A percentile compares a stretch with the other conserved stretches of the same genome.
phyloP scores from a whole-genome alignment of 352 stramenopile genomes.

The Phytophthora pisi region DNA sequence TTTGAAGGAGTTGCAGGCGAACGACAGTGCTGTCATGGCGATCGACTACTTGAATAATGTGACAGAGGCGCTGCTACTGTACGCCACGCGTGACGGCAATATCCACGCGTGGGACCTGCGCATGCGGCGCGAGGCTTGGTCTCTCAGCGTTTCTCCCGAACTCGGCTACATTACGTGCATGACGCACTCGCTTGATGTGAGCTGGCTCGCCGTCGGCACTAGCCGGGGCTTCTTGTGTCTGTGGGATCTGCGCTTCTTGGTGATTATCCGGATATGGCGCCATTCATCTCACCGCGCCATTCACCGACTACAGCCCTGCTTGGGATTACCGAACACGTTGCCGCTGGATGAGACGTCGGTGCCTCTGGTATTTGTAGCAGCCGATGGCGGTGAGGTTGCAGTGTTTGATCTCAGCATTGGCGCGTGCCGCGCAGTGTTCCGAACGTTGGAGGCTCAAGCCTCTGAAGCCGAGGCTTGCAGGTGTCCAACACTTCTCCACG shows the following conservation, averaged over 20 bases:
- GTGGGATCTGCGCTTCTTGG: constrained; percentile 96
- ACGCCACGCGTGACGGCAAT: constrained; percentile 92
- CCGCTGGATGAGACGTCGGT: constrained; percentile 75
- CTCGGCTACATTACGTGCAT: constrained; percentile 96
- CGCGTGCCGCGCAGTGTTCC: constrained; percentile 92
- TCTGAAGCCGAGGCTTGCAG: constrained; percentile 78
- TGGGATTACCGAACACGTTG: constrained; percentile 81
- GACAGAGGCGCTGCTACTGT: constrained; percentile 93
- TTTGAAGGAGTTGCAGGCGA: constrained; percentile 77
- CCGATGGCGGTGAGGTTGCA: constrained; percentile 92
- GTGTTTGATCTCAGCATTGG: constrained; percentile 90
- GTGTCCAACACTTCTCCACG: constrained; percentile 76
- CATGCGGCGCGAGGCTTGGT: constrained; percentile 91
- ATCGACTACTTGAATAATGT: constrained; percentile 97
- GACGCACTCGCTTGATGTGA: constrained; percentile 94
- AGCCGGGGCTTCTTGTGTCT: constrained; percentile 95
- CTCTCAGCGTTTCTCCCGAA: constrained; percentile 92
- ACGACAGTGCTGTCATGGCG: constrained; percentile 93
- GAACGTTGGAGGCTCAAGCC: constrained; percentile 80
- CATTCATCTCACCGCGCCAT: constrained; percentile 93
- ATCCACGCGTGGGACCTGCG: constrained; percentile 94
- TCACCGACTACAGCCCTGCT: constrained; percentile 86
- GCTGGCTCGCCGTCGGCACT: constrained; percentile 95
- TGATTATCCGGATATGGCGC: constrained; percentile 96
- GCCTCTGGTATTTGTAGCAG: constrained; percentile 94